phyloP scores from a whole-genome alignment of 116 monocot species.

The Papilionanthe hybrid region DNA sequence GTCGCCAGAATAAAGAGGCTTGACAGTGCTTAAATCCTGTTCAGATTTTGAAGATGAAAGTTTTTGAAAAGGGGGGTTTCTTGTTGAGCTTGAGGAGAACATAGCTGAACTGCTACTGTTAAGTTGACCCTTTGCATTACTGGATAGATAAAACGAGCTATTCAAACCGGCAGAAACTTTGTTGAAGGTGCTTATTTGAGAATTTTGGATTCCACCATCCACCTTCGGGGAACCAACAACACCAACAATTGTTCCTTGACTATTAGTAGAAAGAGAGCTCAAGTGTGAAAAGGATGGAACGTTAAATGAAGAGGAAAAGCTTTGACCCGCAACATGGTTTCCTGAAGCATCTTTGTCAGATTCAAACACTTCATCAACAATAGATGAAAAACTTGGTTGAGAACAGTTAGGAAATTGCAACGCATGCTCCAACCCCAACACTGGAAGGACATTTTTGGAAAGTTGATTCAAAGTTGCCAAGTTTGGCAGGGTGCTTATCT shows the following conservation, averaged over 20 bases:
- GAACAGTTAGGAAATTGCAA: slow-evolving; percentile 38
- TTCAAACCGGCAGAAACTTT: slow-evolving; percentile 26
- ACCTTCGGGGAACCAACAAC: slow-evolving; percentile 31
- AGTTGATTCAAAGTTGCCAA: slow-evolving; percentile 23
- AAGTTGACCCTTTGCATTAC: slow-evolving; percentile 37
- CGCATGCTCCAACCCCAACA: slow-evolving; percentile 32
- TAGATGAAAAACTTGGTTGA: slow-evolving; percentile 66
- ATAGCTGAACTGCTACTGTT: slow-evolving; percentile 19
- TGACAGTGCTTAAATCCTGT: slow-evolving; percentile 47
- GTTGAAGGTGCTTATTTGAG: slow-evolving; percentile 27
- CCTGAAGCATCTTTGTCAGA: slow-evolving; percentile 48
- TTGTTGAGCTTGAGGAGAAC: slow-evolving; percentile 42
- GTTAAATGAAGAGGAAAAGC: slow-evolving; percentile 23
- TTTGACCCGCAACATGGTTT: slow-evolving; percentile 20
- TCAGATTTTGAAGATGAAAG: slow-evolving; percentile 55
- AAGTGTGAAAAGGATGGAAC: slow-evolving; percentile 25
- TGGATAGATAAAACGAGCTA: slow-evolving; percentile 26
- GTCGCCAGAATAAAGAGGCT: slow-evolving; percentile 35
- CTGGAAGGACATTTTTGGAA: slow-evolving; percentile 27
- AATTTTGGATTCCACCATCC: slow-evolving; percentile 39
- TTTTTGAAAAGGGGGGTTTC: slow-evolving; percentile 32
- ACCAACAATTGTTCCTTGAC: slow-evolving; percentile 37
- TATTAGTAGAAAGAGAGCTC: slow-evolving; percentile 18
- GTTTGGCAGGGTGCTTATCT: slow-evolving; percentile 27
- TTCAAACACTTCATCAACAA: slow-evolving; percentile 94